These are phyloP conservation scores for Kodamaea alishanica DNA, from an alignment of 1,139 yeast genomes.

Conservation along the genomic window DNA sequence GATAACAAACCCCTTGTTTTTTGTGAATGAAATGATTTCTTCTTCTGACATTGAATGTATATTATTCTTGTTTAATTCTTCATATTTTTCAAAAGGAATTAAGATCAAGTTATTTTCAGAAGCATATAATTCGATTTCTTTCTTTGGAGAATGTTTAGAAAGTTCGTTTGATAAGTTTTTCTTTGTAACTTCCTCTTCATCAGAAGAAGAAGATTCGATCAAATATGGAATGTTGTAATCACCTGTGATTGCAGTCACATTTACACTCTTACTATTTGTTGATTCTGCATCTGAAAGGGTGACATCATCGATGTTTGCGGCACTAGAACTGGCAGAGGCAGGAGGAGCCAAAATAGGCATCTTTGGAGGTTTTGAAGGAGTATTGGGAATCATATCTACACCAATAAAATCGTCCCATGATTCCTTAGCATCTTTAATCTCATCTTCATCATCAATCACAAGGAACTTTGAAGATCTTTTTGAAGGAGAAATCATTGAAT, in stretches of 20 bases:
- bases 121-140: constrained; percentile 48
- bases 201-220: constrained; percentile 31
- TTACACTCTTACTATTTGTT: constrained; percentile 13
- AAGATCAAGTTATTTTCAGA: constrained; percentile 46
- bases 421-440: constrained; percentile 11
- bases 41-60: constrained; percentile 22
- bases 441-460: constrained; percentile 26
- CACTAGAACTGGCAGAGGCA: neutral
- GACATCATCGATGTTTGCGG: constrained; percentile 4
- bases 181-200: constrained; percentile 7
- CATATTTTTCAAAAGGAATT: constrained; percentile 47
- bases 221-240: constrained; percentile 25
- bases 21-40: constrained; percentile 20
- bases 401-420: constrained; percentile 45
- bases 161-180: constrained; percentile 23
- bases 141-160: constrained; percentile 18
- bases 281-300: constrained; percentile 20
- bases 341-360: constrained; percentile 12
- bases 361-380: constrained; percentile 24
- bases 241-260: constrained; percentile 14
- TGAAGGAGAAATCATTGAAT: constrained; percentile 30
- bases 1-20: constrained; percentile 28
- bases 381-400: constrained; percentile 20
- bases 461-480: constrained; percentile 35
- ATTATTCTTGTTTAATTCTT: constrained; percentile 27